Evolutionary conservation across 495 filamentous ascomycete genomes (phyloP).

Genomic region (Aspergillus saccharolyticus): DNA sequence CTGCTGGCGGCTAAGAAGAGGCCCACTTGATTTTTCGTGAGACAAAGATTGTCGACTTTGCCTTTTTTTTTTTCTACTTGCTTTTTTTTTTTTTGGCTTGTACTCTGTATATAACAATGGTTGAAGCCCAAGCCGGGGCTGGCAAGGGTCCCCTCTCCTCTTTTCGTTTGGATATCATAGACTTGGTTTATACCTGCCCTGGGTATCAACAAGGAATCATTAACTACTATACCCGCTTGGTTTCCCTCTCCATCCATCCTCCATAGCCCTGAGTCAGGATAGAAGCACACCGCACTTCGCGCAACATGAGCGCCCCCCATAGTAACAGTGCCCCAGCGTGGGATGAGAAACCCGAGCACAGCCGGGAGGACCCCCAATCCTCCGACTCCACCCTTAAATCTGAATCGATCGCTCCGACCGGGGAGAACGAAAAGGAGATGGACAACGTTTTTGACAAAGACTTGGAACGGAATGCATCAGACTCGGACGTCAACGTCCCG

Average conservation of each 20-base stretch:
- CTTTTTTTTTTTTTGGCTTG: no score
- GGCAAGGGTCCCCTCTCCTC: neutral
- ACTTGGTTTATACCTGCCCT: no score
- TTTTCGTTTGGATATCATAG: neutral
- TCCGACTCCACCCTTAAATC: slow-evolving; percentile 15
- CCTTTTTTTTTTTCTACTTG: no score
- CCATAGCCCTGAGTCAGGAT: neutral
- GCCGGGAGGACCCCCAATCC: slow-evolving; percentile 2
- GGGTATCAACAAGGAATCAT: no score
- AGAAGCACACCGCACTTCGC: neutral
- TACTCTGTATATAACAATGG: neutral
- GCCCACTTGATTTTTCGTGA: no score
- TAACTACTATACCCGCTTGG: no score
- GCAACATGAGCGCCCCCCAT: slow-evolving; percentile 2
- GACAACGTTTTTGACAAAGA: slow-evolving; percentile 4
- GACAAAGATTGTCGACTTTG: no score
- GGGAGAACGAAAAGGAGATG: slow-evolving; percentile 8
- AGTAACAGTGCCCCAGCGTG: neutral
- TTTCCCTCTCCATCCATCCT: no score
- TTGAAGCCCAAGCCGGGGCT: neutral
- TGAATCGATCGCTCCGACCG: slow-evolving; percentile 5
- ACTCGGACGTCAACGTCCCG: slow-evolving; percentile 5
- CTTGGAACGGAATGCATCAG: slow-evolving; percentile 10
- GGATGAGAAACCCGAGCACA: neutral
- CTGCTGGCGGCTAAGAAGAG: neutral